phyloP scores from a whole-genome alignment of 177 flowering plant species.

The Telopea speciosissima region DNA sequence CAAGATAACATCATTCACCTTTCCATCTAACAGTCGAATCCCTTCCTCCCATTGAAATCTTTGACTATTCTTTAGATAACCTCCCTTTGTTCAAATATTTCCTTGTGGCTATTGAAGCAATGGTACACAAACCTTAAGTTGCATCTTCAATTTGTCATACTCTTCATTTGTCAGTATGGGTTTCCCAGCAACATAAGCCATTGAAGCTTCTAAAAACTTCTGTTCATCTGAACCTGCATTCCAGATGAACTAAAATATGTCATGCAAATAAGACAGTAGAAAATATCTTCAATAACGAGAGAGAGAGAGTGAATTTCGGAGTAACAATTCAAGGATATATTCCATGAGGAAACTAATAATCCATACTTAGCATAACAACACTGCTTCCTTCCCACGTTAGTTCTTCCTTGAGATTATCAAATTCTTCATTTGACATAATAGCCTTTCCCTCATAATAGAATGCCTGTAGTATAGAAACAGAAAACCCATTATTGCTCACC shows the following conservation, averaged over 20 bases:
- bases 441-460: slow-evolving; percentile 96
- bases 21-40: too few relatives aligned
- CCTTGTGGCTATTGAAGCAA: neutral
- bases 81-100: neutral
- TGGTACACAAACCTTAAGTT: slow-evolving; percentile 52
- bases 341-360: neutral
- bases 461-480: slow-evolving; percentile 37
- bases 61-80: neutral
- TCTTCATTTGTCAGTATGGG: slow-evolving; percentile 76
- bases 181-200: slow-evolving; percentile 93
- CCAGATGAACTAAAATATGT: slow-evolving; percentile 11
- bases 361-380: slow-evolving; percentile 92
- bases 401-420: slow-evolving; percentile 97
- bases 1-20: too few relatives aligned
- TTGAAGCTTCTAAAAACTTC: slow-evolving; percentile 90
- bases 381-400: slow-evolving; percentile 99
- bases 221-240: slow-evolving; percentile 83
- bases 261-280: neutral
- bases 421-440: slow-evolving; percentile 94
- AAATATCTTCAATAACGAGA: neutral
- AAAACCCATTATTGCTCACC: neutral
- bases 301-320: neutral
- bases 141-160: slow-evolving; percentile 61
- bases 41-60: too few relatives aligned
- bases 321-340: neutral